These are phyloP conservation scores for Vanilla planifolia DNA, from an alignment of 106 monocot species.

Conservation along the genomic window DNA sequence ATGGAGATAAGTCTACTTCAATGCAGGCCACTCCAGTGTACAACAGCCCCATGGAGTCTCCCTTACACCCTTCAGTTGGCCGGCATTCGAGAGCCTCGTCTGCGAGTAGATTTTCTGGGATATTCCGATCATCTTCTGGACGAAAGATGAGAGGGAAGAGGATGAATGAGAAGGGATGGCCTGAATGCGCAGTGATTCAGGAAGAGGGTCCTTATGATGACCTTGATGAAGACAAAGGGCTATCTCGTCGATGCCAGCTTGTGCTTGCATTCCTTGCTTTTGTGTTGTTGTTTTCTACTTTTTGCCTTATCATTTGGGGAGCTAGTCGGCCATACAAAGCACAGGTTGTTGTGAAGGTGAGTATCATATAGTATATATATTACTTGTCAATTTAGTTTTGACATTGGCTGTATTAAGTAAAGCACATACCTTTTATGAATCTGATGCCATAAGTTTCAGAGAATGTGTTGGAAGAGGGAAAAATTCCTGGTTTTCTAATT, in stretches of 20 bases:
- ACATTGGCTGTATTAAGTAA: background rate
- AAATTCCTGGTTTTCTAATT: too few relatives aligned
- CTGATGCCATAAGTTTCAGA: too few relatives aligned
- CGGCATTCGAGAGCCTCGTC: slow-evolving; percentile 85
- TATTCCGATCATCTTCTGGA: slow-evolving; percentile 55
- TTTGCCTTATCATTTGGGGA: slow-evolving; percentile 68
- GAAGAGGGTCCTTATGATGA: slow-evolving; percentile 77
- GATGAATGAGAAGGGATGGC: slow-evolving; percentile 72
- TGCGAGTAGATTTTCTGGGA: slow-evolving; percentile 81
- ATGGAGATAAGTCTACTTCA: slow-evolving; percentile 79
- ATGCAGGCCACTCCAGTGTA: slow-evolving; percentile 78
- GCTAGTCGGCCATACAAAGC: slow-evolving; percentile 54
- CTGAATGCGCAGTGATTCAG: slow-evolving; percentile 72
- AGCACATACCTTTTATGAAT: too few relatives aligned
- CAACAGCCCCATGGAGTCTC: slow-evolving; percentile 75
- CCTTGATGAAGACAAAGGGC: slow-evolving; percentile 35
- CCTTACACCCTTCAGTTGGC: slow-evolving; percentile 60
- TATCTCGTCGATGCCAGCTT: slow-evolving; percentile 31
- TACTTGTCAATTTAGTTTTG: background rate
- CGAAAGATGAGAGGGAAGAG: slow-evolving; percentile 46
- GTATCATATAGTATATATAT: background rate
- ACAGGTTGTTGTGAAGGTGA: slow-evolving; percentile 45
- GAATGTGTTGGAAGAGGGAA: too few relatives aligned
- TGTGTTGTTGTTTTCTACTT: slow-evolving; percentile 41
- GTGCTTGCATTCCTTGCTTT: slow-evolving; percentile 36